Base-by-base conservation (phyloP, 805 yeast genomes). In the Myxozyma melibiosi region DNA sequence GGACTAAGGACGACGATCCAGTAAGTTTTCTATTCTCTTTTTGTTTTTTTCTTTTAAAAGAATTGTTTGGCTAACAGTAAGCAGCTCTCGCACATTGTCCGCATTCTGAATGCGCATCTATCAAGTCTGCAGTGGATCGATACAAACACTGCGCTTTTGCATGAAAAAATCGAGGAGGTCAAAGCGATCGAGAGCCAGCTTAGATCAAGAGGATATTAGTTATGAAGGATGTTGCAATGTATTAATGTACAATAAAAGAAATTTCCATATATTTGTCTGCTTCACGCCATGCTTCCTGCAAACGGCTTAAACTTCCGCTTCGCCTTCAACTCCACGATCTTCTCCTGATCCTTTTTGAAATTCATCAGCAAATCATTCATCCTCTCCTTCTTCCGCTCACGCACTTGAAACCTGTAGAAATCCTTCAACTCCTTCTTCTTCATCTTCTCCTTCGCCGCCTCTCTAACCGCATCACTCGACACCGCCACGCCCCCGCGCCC, bases 321-420 rank as follows among this genome's bases (percentile, higher is more conserved):
- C 64, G 87, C 90, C 70, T 81, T 88, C 85, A 94, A 84, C 59
- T 79, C 73, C 65, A 80, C 81, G 51, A 94, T 88, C 71, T 84
- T 84, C 66, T 85, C 92, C 75, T 94, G 97, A 73, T 94, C 99
- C 60, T 84, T 84, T 71, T 88, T 90, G 75, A 91, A 94, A 70
- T 90, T 89, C 55, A 73, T 77, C 69, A 94, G 77, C 68, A 94
- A 76, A 53, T 88, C 90, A 69, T 89, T 88, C 88, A 94, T 90
- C 72, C 92, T 96, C 62, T 80, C 82, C 77, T 94, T 94, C 80
- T 91, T 92, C 68, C 83, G 81, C 71, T 94, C 96, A 73, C 99
- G 84, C 65, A 94, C 82, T 76, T 94, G 99, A 82, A 91, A 94
- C 67, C 96, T 80, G 77, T 94, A 94, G 77, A 94, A 94, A 74